Evolutionary conservation across 768 basidiomycete genomes (phyloP), one percentile per base, ranked within the genome.

Genomic region (Tulasnella sp.): DNA sequence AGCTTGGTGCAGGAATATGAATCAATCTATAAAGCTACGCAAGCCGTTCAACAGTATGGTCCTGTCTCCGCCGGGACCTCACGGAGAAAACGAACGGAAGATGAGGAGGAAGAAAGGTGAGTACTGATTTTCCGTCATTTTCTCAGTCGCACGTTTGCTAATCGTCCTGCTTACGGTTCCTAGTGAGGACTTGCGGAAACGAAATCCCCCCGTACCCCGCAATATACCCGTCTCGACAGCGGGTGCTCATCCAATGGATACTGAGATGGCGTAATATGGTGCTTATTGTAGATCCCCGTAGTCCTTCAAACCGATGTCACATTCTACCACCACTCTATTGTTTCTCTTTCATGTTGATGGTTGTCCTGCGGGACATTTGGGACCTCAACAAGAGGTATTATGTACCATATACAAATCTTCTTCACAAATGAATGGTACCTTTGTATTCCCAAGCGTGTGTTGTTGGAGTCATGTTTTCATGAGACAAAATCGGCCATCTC

Each of bases 11-110:
- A 91, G 88, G 90, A 91, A 69, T 93, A 91, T 57, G 87, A 92
- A 65, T 84, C 88, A 3, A 93, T 93, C 61, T 87, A 91, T 63
- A 79, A 76, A 59, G 90, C 90, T 7, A 76, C 70, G 49, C 69
- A 76, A 20, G 83, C 84, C 0, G 72, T 88, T 28, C 76, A 77
- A 4, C 65, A 69, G 2, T 82, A 75, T 37, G 31, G 32, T 55
- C 59, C 78, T 79, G 0, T 56, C 63, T 12, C 67, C 64, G 45
- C 69, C 72, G 47, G 62, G 69, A 6, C 56, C 9, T 68, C 75
- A 51, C 64, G 72, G 33, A 75, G 85, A 58, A 88, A 88, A 62
- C 72, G 87, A 19, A 54, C 52, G 9, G 76, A 72, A 19, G 67
- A 67, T 13, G 80, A 84, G 9, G 84, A 83, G 3, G 83, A 83